phyloP scores from a whole-genome alignment of 1,139 yeast species.

The Geotrichum histeridarum region DNA sequence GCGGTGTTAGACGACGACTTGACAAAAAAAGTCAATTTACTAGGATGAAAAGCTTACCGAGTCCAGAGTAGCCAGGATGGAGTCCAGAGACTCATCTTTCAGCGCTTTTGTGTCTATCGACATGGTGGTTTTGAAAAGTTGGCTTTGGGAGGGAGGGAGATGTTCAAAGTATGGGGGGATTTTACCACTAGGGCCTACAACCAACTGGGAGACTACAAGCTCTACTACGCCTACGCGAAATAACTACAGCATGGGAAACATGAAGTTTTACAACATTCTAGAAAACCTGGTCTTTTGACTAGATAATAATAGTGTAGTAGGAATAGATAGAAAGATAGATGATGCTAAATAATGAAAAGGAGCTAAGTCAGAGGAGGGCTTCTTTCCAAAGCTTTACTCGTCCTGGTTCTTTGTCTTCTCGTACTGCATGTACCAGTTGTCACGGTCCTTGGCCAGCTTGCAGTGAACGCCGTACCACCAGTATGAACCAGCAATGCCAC shows the following conservation, averaged over 20 bases:
- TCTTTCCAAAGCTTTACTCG: slow-evolving; percentile 33
- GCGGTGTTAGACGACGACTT: neutral
- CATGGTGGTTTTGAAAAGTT: slow-evolving; percentile 1
- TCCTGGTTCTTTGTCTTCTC: slow-evolving; percentile 69
- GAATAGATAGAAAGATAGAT: neutral
- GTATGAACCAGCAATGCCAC: slow-evolving; percentile 50
- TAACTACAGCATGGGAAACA: neutral
- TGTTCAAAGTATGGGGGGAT: neutral
- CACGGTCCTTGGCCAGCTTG: slow-evolving; percentile 68
- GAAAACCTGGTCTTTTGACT: neutral
- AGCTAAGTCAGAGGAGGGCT: neutral
- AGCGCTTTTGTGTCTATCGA: slow-evolving; percentile 27
- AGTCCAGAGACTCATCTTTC: slow-evolving; percentile 31
- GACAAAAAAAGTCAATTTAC: neutral
- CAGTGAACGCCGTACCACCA: slow-evolving; percentile 79
- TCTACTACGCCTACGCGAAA: neutral
- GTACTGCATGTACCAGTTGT: slow-evolving; percentile 75
- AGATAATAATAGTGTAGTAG: neutral
- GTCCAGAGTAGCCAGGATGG: slow-evolving; percentile 34
- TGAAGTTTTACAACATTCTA: neutral
- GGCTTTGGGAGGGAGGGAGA: neutral
- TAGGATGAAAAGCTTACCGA: slow-evolving; percentile 23
- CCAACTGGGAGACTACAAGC: neutral
- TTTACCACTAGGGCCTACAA: too few species aligned
- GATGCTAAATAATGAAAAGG: neutral